Base-by-base conservation (phyloP, 495 filamentous ascomycete species). In the Zalerion maritima region DNA sequence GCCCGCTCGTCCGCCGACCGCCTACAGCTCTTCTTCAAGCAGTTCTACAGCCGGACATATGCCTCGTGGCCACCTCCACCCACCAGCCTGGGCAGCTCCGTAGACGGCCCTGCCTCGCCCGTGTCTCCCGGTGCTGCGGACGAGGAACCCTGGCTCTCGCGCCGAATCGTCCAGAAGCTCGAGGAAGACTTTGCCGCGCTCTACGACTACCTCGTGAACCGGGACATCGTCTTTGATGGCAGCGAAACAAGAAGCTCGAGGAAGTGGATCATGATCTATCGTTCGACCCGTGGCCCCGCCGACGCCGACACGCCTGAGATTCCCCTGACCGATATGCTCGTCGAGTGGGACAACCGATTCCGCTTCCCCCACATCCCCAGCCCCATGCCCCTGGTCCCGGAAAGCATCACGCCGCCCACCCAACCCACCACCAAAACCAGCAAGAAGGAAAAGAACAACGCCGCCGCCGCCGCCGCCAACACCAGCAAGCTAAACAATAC, bases 201-300 rank as follows among this genome's bases (percentile, higher is more conserved):
- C 10, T 82, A 80, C 34, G 74, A 81, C 44, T 82, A 78, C 38
- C 57, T 82, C 3, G 75, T 82, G 19, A 73, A 80, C 48, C 61
- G 73, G 2, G 71, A 80, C 28, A 60, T 78, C 7, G 45, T 64
- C 0, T 82, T 76, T 68, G 70, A 75, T 35, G 64, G 62, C 27
- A 57, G 54, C 2, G 64, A 74, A 38, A 64, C 63, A 20, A 53
- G 67, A 7, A 58, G 49, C 12, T 55, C 55, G 28, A 60, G 70
- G 27, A 75, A 74, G 41, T 71, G 71, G 66, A 60, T 67, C 43
- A 74, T 79, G 47, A 62, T 68, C 21, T 62, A 63, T 27, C 57
- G 62, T 26, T 56, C 45, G 18, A 58, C 62, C 3, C 52, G 54
- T 24, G 52, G 56, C 9, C 54, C 52, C 10, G 78, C 77, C 53